phyloP scores from a whole-genome alignment of 192 early-diverging fungal species.

The Coemansia sp. region DNA sequence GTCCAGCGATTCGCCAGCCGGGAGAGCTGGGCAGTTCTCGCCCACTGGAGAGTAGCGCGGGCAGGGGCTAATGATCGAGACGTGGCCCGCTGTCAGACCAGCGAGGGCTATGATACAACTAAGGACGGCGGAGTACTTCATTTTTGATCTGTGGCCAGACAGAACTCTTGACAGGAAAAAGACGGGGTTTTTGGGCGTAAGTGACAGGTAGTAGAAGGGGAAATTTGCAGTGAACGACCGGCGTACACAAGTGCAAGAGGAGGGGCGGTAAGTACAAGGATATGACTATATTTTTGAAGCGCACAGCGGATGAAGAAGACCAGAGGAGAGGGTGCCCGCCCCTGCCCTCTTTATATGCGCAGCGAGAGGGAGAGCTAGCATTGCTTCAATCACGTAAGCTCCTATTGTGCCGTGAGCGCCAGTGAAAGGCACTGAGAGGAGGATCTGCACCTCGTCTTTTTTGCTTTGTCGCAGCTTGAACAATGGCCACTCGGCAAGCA shows the following conservation, averaged over 20 bases:
- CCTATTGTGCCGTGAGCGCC: background rate
- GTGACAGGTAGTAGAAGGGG: background rate
- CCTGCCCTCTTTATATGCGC: background rate
- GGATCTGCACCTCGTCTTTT: background rate
- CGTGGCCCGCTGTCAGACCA: constrained; percentile 21
- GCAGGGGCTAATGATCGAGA: constrained; percentile 31
- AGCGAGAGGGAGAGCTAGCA: background rate
- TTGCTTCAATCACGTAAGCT: constrained; percentile 11
- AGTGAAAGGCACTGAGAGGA: background rate
- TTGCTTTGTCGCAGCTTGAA: background rate
- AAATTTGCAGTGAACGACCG: background rate
- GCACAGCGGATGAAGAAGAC: constrained; percentile 11
- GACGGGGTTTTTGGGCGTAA: background rate
- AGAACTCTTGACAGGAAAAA: background rate
- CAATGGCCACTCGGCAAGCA: background rate
- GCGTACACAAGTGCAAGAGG: background rate
- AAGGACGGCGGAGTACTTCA: constrained; percentile 2
- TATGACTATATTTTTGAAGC: background rate
- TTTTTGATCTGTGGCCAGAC: constrained; percentile 4
- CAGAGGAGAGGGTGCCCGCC: background rate
- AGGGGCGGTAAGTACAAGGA: background rate
- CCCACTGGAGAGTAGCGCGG: constrained; percentile 30
- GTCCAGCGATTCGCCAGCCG: constrained; percentile 41
- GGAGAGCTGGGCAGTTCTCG: constrained; percentile 42
- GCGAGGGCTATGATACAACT: constrained; percentile 8